Conservation (phyloP, 805 yeast genomes). For the Kodamaea kaohsiungensis region DNA sequence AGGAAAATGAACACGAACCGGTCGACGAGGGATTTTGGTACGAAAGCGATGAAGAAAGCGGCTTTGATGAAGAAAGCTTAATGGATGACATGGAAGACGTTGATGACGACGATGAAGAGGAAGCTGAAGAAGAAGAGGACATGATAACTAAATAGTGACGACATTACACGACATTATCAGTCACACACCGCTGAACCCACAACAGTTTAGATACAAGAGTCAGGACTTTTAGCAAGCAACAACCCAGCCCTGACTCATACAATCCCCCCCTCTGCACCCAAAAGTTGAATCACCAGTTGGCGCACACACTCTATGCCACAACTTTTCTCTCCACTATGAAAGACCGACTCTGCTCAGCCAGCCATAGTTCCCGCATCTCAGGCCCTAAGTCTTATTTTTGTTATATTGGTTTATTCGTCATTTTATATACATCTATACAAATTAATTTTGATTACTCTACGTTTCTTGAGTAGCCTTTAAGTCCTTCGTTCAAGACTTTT, state of each 20-base stretch:
- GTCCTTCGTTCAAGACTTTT: constrained; percentile 32
- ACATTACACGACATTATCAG: not conserved
- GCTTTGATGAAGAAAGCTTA: constrained; percentile 48
- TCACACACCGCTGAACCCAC: not conserved
- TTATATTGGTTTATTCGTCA: not conserved
- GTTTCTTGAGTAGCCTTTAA: constrained; percentile 29
- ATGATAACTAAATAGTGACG: constrained; percentile 12
- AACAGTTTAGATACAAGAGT: no score
- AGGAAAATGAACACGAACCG: constrained; percentile 52
- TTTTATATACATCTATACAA: constrained; percentile 1
- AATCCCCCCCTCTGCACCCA: no score
- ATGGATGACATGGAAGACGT: constrained; percentile 52
- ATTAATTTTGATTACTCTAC: not conserved
- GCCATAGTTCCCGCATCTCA: not conserved
- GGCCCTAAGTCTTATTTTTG: not conserved
- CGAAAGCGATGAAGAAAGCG: constrained; percentile 52
- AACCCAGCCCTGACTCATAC: no score
- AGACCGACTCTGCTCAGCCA: not conserved
- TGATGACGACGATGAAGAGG: constrained; percentile 62
- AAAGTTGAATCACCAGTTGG: no score
- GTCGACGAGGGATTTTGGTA: constrained; percentile 86
- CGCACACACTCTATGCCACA: no score
- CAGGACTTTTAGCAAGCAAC: no score
- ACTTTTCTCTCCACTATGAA: no score
- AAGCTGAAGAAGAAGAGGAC: constrained; percentile 45